Percentiles rank a stretch among this genome's conserved stretches.
These are phyloP conservation scores for Geosmithia flava DNA, from an alignment of 2,329 filamentous ascomycete genomes.

Conservation along the genomic window DNA sequence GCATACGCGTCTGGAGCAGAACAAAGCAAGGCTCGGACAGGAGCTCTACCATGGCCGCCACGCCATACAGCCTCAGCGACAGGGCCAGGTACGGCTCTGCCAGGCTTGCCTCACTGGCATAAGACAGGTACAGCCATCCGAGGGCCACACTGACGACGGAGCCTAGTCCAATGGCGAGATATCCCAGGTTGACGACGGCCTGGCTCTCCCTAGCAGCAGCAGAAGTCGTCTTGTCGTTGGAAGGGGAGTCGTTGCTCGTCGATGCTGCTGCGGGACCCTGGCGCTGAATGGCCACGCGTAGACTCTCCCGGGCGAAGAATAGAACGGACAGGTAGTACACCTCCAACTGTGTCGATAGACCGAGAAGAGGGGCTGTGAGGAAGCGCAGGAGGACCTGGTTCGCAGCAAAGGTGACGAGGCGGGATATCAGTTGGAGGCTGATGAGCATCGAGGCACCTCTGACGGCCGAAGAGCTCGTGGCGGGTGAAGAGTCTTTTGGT, in stretches of 20 bases:
- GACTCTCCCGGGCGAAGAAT: conserved; percentile 84
- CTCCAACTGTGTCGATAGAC: conserved; percentile 80
- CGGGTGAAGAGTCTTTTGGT: background rate
- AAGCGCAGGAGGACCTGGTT: conserved; percentile 87
- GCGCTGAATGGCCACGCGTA: conserved; percentile 84
- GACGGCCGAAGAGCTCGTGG: conserved; percentile 26
- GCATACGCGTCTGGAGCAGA: conserved; percentile 68
- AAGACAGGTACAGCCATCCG: conserved; percentile 54
- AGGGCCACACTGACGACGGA: conserved; percentile 50
- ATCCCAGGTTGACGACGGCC: conserved; percentile 77
- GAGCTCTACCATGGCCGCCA: conserved; percentile 58
- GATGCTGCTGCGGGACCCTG: conserved; percentile 26
- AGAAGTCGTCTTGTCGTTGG: conserved; percentile 4
- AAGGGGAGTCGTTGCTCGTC: conserved; percentile 1
- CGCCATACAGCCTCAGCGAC: conserved; percentile 40
- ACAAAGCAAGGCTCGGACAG: conserved; percentile 82
- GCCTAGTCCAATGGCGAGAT: conserved; percentile 63
- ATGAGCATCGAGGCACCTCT: conserved; percentile 78
- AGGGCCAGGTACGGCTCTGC: conserved; percentile 50
- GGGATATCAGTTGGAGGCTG: conserved; percentile 75
- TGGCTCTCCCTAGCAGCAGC: conserved; percentile 39
- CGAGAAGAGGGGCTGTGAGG: conserved; percentile 73
- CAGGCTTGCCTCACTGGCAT: conserved; percentile 30
- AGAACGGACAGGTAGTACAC: conserved; percentile 88
- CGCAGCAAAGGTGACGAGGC: conserved; percentile 76